Evolutionary conservation across 371 early-diverging fungal species (phyloP).

Genomic region (Zancudomyces culisetae): DNA sequence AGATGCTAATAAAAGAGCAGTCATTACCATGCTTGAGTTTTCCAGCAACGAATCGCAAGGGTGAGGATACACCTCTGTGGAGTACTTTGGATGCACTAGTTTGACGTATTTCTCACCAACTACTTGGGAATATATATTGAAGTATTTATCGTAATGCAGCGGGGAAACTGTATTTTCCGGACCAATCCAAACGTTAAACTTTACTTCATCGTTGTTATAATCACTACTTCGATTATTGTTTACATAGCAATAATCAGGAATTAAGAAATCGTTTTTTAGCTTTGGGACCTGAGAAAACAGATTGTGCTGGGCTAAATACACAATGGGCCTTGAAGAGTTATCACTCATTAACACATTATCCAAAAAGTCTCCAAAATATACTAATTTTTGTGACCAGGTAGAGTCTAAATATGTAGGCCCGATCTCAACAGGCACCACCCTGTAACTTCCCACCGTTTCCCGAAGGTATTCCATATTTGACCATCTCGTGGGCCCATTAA

Average conservation of each 20-base stretch:
- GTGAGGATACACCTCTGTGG: constrained; percentile 36
- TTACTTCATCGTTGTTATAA: constrained; percentile 27
- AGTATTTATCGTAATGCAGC: constrained; percentile 64
- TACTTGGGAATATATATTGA: constrained; percentile 74
- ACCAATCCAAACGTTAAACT: constrained; percentile 77
- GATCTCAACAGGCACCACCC: constrained; percentile 74
- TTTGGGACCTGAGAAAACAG: constrained; percentile 61
- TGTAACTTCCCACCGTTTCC: constrained; percentile 36
- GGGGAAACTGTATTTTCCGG: constrained; percentile 71
- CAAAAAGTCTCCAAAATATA: constrained; percentile 56
- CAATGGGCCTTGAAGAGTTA: constrained; percentile 6
- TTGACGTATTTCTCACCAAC: constrained; percentile 66
- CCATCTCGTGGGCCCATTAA: constrained; percentile 32
- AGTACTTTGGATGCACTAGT: constrained; percentile 43
- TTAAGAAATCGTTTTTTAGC: constrained; percentile 41
- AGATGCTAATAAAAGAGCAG: not conserved
- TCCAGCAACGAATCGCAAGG: constrained; percentile 27
- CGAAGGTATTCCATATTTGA: constrained; percentile 33
- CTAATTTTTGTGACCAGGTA: constrained; percentile 57
- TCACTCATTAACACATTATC: constrained; percentile 21
- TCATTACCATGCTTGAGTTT: constrained; percentile 59
- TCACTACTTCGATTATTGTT: constrained; percentile 9
- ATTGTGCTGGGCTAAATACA: constrained; percentile 82
- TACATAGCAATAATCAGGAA: constrained; percentile 63
- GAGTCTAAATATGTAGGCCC: constrained; percentile 56